Evolutionary conservation across 1,139 yeast species (phyloP).

Genomic region (Pichia sp.): DNA sequence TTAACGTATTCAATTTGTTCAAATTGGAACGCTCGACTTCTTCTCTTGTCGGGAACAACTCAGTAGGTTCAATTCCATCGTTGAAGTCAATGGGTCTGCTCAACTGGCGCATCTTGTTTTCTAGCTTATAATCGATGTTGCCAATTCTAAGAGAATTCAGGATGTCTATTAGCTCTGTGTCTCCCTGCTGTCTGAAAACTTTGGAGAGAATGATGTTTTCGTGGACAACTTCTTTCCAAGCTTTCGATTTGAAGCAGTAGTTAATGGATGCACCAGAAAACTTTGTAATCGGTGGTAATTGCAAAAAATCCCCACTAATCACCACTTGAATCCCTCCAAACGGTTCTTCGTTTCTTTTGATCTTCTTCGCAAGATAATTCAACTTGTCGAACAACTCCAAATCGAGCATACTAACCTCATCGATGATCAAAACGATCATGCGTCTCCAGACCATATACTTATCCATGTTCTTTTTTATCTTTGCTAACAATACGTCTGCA

Average conservation of each 20-base stretch:
- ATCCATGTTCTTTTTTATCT: slow-evolving; percentile 41
- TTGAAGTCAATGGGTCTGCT: slow-evolving; percentile 52
- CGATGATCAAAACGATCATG: slow-evolving; percentile 65
- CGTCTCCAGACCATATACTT: slow-evolving; percentile 48
- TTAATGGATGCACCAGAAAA: slow-evolving; percentile 23
- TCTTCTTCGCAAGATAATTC: slow-evolving; percentile 52
- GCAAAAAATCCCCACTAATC: slow-evolving; percentile 80
- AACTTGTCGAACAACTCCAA: slow-evolving; percentile 63
- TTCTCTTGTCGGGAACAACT: slow-evolving; percentile 65
- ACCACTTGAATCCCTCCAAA: slow-evolving; percentile 84
- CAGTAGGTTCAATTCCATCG: slow-evolving; percentile 81
- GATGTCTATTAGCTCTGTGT: slow-evolving; percentile 62
- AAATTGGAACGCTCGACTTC: slow-evolving; percentile 73
- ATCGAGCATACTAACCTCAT: slow-evolving; percentile 82
- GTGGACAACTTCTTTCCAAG: slow-evolving; percentile 54
- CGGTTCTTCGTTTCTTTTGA: slow-evolving; percentile 47
- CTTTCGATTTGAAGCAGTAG: slow-evolving; percentile 56
- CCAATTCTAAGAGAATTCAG: slow-evolving; percentile 74
- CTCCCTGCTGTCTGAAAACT: slow-evolving; percentile 74
- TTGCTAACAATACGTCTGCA: slow-evolving; percentile 39
- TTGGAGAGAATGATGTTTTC: slow-evolving; percentile 56
- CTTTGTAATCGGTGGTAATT: slow-evolving; percentile 70
- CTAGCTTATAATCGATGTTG: slow-evolving; percentile 44
- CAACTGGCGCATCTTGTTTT: slow-evolving; percentile 44
- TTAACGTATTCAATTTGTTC: slow-evolving; percentile 45